These are phyloP conservation scores for Pilasporangium apinafurcum DNA, from an alignment of 352 stramenopile species.

Conservation along the genomic window DNA sequence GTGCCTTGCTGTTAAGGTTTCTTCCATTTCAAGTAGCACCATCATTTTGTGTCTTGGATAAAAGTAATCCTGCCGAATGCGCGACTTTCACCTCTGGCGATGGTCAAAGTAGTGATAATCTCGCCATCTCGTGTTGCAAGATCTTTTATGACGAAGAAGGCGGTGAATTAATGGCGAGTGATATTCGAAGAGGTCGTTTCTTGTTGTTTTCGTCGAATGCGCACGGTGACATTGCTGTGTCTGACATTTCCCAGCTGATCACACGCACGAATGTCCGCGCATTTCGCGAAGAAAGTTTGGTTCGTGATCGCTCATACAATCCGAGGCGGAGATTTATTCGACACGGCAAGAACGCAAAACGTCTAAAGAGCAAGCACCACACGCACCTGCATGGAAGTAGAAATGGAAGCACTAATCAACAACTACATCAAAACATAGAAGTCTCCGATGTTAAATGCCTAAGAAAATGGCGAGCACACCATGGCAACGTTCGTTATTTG, in stretches of 20 bases:
- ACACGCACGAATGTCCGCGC: slow-evolving; percentile 26
- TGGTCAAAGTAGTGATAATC: not conserved
- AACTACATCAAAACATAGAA: slow-evolving; percentile 6
- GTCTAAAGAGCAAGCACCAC: slow-evolving; percentile 23
- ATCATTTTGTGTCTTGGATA: not conserved
- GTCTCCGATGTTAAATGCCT: slow-evolving; percentile 31
- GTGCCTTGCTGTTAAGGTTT: slow-evolving; percentile 31
- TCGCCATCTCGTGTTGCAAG: slow-evolving; percentile 36
- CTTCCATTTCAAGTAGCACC: slow-evolving; percentile 22
- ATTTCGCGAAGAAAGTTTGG: slow-evolving; percentile 49
- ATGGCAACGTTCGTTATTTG: slow-evolving; percentile 36
- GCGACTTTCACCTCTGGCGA: no score
- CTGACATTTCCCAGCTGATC: slow-evolving; percentile 51
- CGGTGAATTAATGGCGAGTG: slow-evolving; percentile 37
- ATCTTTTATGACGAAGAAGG: slow-evolving; percentile 60
- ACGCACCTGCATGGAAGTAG: slow-evolving; percentile 18
- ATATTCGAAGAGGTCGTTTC: slow-evolving; percentile 40
- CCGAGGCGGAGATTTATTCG: slow-evolving; percentile 58
- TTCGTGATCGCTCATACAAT: slow-evolving; percentile 59
- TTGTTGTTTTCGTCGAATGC: slow-evolving; percentile 31
- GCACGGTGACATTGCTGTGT: slow-evolving; percentile 39
- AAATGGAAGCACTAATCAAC: not conserved
- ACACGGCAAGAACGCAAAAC: slow-evolving; percentile 56
- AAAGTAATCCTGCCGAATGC: no score
- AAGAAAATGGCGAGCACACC: slow-evolving; percentile 46